Evolutionary conservation across 1,139 yeast species (phyloP).

Genomic region (Nadsonia starkeyi-henricii): DNA sequence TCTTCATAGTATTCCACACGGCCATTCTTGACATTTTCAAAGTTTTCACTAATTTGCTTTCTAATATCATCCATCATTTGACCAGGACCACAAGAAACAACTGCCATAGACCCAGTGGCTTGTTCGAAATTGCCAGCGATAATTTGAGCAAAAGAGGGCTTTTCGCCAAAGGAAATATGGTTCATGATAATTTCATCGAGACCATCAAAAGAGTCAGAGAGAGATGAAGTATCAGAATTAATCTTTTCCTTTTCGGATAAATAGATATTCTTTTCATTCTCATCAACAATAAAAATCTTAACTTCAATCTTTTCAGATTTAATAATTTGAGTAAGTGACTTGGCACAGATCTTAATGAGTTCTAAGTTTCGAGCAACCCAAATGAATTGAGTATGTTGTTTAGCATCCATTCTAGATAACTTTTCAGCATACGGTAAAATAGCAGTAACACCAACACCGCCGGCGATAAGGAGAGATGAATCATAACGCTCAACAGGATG

Average conservation of each 20-base stretch:
- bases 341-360: conserved; percentile 12
- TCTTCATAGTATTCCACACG: conserved; percentile 31
- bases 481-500: conserved; percentile 38
- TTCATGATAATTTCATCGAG: neutral
- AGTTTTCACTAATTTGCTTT: conserved; percentile 17
- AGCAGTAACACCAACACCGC: conserved; percentile 62
- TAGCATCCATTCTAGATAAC: conserved; percentile 17
- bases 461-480: conserved; percentile 36
- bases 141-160: neutral
- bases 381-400: conserved; percentile 27
- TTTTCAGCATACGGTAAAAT: conserved; percentile 16
- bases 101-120: conserved; percentile 21
- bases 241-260: neutral
- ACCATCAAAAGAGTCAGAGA: neutral
- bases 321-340: neutral
- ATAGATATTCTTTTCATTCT: neutral
- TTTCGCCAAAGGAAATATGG: neutral
- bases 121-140: conserved; percentile 15
- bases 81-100: conserved; percentile 33
- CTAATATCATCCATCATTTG: conserved; percentile 29
- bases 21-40: conserved; percentile 17
- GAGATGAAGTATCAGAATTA: neutral
- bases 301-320: neutral
- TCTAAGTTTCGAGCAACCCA: conserved; percentile 17
- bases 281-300: neutral